Conservation (phyloP, 306 rosid genomes). For the Acmispon strigosus region DNA sequence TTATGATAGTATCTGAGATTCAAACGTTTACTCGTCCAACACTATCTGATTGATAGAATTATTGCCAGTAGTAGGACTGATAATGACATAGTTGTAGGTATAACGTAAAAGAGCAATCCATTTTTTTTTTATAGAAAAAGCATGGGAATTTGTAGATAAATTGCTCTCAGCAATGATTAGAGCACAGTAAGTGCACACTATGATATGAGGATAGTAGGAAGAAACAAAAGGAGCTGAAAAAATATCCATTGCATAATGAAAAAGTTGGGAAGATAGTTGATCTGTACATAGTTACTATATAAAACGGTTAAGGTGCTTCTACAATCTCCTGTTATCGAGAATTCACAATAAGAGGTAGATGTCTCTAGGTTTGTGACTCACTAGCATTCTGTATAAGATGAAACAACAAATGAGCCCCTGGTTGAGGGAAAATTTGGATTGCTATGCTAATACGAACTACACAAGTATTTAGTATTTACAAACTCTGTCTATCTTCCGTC, state of each 20-base stretch:
- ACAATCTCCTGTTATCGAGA: background rate
- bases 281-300: constrained; percentile 26
- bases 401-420: constrained; percentile 25
- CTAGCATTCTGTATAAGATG: constrained; percentile 15
- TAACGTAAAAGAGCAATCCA: background rate
- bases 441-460: constrained; percentile 21
- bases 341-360: constrained; percentile 5
- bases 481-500: constrained; percentile 27
- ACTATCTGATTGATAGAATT: no score
- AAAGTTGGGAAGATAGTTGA: background rate
- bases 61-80: no score
- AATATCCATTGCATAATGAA: background rate
- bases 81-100: background rate
- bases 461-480: constrained; percentile 76
- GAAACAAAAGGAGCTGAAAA: no score
- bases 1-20: no score
- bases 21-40: no score
- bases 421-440: constrained; percentile 33
- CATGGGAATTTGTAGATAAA: background rate
- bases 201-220: no score
- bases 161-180: background rate
- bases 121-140: background rate
- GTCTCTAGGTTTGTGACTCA: constrained; percentile 17
- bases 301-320: constrained; percentile 7
- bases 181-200: background rate